Evolutionary conservation across 306 rosid genomes (phyloP), one percentile per base, ranked within the genome.

Genomic region (Clitoria ternatea): DNA sequence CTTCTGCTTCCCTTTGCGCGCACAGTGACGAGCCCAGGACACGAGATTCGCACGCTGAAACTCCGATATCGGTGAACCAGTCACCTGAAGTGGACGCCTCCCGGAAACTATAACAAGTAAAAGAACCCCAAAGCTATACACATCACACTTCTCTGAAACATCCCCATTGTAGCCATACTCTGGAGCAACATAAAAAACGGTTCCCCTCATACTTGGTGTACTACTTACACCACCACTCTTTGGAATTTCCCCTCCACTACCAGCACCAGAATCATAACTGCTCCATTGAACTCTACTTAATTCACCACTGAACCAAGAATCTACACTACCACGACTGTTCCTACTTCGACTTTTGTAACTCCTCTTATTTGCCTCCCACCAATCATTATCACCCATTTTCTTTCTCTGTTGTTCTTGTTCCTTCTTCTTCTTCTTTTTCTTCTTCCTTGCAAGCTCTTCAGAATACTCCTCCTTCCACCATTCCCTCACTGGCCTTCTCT

Each of bases 391-490:
- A 7, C 80, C 84, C 30, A 20, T 43, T 45, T 76, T 80, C 18
- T 79, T 83, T 56, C 48, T 69, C 75, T 79, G n/a, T n/a, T n/a
- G n/a, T n/a, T 86, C 18, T 50, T 13, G 5, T 64, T 44, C 11
- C 9, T 64, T 44, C 11, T 54, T 54, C 3, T 76, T 66, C 18
- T 66, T 77, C 39, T 88, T 89, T 85, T 80, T 90, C 44, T 76
- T 85, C 81, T 88, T 84, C 75, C 70, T 90, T 0, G 80, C 63
- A 4, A 93, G 87, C 72, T 90, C 96, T 59, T 88, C 85, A 18
- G 89, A 76, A 39, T 85, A 85, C 80, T 93, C 98, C 53, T 93
- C 97, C 83, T 80, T 90, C 98, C 98, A 93, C 98, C 98, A 92
- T 45, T 89, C 98, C 84, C 90, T 92, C 2, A 77, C 92, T 0